Evolutionary conservation across 1,284 basidiomycete species (phyloP), one percentile per base, ranked within the genome.

Genomic region (Naganishia sp.): DNA sequence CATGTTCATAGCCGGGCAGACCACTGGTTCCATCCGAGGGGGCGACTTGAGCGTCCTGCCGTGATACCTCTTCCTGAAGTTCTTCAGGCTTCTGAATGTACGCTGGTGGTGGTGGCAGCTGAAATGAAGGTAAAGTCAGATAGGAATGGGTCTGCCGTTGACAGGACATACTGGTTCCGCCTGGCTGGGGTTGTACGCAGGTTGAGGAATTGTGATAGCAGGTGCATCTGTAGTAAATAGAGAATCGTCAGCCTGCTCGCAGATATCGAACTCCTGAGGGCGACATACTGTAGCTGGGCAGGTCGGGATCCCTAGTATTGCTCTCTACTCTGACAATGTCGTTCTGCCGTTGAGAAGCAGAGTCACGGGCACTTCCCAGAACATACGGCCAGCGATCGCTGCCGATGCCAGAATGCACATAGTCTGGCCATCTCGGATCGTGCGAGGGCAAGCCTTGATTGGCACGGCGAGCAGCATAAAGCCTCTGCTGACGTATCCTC

Each of bases 201-300:
- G 58, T 28, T 61, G 58, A 13, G 58, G 58, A 15, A 61, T n/a
- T 0, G 47, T 42, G 47, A 61, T 51, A 6, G 58, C 58, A 51
- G 58, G 58, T 42, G 58, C 58, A 21, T 61, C 58, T 61, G 17
- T 28, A 28, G 17, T 1, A 61, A 9, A 31, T 50, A 7, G 10
- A 17, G 3, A 25, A 28, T 28, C 28, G 28, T 41, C 7, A 61
- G 35, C 6, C n/a, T 21, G 13, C 10, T 3, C 6, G 18, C 11
- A 50, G 4, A 41, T 17, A 6, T 13, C 18, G 15, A 39, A 31
- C 4, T 11, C 10, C 13, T 39, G 32, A 39, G 4, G 10, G 7
- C 4, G 35, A 61, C 58, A 4, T 28, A 61, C 58, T 61, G 35
- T 61, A 61, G 18, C 58, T 61, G 2, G 58, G 58, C 21, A 61